These are phyloP conservation scores for Bipolaris sorokiniana DNA, from an alignment of 2,329 filamentous ascomycete genomes.

Conservation along the genomic window DNA sequence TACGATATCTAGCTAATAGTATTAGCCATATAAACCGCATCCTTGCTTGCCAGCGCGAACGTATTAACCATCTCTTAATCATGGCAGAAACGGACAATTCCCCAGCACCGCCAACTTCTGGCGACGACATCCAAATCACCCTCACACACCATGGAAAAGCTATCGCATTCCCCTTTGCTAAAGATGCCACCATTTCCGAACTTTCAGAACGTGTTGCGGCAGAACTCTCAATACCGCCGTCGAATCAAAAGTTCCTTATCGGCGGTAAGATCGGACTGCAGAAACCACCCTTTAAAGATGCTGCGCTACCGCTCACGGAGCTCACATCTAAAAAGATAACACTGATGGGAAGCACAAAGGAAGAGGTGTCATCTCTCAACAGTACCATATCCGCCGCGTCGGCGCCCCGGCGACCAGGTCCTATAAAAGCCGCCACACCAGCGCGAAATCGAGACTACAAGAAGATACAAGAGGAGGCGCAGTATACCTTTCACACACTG, in stretches of 20 bases:
- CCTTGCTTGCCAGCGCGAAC: not conserved
- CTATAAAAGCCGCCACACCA: constrained; percentile 50
- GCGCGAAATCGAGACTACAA: constrained; percentile 54
- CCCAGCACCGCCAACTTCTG: constrained; percentile 13
- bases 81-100: constrained; percentile 24
- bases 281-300: constrained; percentile 68
- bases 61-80: not conserved
- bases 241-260: constrained; percentile 72
- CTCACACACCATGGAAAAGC: constrained; percentile 62
- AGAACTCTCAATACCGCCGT: constrained; percentile 63
- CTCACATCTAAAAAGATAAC: constrained; percentile 66
- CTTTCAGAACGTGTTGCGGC: constrained; percentile 65
- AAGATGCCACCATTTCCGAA: constrained; percentile 61
- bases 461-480: constrained; percentile 62
- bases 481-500: constrained; percentile 82
- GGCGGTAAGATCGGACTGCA: constrained; percentile 69
- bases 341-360: constrained; percentile 67
- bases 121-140: constrained; percentile 49
- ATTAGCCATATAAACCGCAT: constrained; percentile 5
- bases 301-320: constrained; percentile 56
- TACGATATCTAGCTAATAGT: constrained; percentile 7
- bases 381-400: constrained; percentile 48
- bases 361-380: constrained; percentile 64
- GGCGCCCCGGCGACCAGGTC: constrained; percentile 48
- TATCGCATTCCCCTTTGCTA: constrained; percentile 56